A percentile compares a stretch with the other conserved stretches of the same genome.
These are phyloP conservation scores for Xylaria grammica DNA, from an alignment of 495 filamentous ascomycete genomes.

Conservation along the genomic window DNA sequence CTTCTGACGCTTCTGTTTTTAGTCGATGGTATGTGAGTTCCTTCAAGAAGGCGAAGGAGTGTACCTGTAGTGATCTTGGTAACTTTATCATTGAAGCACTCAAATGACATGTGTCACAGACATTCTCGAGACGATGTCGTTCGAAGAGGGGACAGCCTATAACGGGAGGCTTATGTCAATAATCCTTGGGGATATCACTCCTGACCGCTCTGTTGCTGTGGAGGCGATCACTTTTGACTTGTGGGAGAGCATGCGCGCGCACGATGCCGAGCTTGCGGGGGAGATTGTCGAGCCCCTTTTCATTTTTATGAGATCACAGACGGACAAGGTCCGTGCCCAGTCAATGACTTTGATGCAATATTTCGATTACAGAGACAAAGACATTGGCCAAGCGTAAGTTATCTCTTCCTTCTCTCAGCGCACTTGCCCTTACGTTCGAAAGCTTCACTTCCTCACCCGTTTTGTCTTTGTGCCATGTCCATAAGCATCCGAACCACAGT, in stretches of 20 bases:
- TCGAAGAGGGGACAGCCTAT: constrained; percentile 41
- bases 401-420: not conserved
- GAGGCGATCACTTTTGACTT: constrained; percentile 46
- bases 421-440: too few relatives aligned
- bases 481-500: constrained; percentile 21
- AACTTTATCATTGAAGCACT: too few relatives aligned
- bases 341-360: constrained; percentile 34
- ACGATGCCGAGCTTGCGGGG: constrained; percentile 37
- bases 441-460: too few relatives aligned
- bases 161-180: constrained; percentile 45
- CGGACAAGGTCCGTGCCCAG: constrained; percentile 21
- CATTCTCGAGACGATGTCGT: constrained; percentile 46
- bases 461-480: not conserved
- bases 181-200: constrained; percentile 30
- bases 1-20: constrained; percentile 43
- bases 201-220: constrained; percentile 38
- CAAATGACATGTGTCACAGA: constrained; percentile 33
- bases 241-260: constrained; percentile 44
- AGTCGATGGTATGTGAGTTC: constrained; percentile 42
- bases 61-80: too few relatives aligned
- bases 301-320: constrained; percentile 44
- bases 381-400: constrained; percentile 41
- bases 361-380: constrained; percentile 39
- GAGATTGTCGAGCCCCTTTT: constrained; percentile 41
- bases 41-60: too few relatives aligned